phyloP scores from a whole-genome alignment of 345 rosid species.

The Salix purpurea region DNA sequence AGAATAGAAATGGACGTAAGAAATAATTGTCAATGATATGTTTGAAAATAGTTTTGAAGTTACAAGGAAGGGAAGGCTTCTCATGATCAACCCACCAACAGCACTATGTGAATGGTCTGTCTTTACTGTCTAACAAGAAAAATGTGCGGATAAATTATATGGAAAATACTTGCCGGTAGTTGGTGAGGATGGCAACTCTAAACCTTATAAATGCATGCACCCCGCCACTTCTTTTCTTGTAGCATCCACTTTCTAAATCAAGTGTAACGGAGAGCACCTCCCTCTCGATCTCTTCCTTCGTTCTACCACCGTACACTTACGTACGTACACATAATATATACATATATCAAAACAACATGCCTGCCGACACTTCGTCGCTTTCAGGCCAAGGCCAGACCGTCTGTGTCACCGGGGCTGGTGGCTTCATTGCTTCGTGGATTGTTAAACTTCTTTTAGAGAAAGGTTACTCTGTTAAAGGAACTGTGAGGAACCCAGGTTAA shows the following conservation, averaged over 20 bases:
- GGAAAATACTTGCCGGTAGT: background rate
- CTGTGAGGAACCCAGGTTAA: constrained; percentile 80
- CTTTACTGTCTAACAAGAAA: too few relatives aligned
- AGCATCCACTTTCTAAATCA: background rate
- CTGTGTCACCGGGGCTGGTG: constrained; percentile 98
- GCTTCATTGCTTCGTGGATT: constrained; percentile 96
- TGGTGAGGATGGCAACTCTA: background rate
- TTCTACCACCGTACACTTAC: background rate
- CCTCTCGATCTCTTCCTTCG: background rate
- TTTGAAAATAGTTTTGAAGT: background rate
- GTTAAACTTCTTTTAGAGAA: constrained; percentile 74
- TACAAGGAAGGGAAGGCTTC: too few relatives aligned
- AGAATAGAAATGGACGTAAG: background rate
- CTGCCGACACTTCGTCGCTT: constrained; percentile 25
- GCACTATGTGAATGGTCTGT: background rate
- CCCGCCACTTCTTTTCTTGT: background rate
- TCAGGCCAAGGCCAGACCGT: constrained; percentile 51
- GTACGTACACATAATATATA: background rate
- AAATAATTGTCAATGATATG: background rate
- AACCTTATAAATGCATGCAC: background rate
- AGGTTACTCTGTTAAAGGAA: constrained; percentile 83
- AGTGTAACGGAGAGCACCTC: background rate
- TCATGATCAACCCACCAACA: too few relatives aligned
- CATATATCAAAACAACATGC: constrained; percentile 4
- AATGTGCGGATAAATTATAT: too few relatives aligned